These are phyloP conservation scores for Blastocystis sp. DNA, from an alignment of 352 stramenopile genomes.

Conservation along the genomic window DNA sequence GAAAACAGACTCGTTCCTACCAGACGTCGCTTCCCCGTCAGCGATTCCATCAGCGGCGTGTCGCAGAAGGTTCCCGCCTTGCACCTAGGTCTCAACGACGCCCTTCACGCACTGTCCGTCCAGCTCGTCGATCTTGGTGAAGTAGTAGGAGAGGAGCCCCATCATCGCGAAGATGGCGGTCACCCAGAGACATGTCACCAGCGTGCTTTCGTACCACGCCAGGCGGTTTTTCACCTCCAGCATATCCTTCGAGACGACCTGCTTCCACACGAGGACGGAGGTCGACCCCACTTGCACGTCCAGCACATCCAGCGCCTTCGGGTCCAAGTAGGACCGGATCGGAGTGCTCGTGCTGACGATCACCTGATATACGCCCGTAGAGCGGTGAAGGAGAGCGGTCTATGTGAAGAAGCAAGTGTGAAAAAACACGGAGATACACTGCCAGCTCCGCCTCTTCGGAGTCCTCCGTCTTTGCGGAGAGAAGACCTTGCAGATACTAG, in stretches of 20 bases:
- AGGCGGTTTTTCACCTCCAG: not conserved
- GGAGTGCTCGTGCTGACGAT: not conserved
- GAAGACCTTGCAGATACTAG: not conserved
- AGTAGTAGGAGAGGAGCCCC: not conserved
- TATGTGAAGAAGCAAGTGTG: not conserved
- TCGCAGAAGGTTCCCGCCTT: not conserved
- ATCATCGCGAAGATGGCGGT: not conserved
- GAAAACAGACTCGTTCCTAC: too few relatives aligned
- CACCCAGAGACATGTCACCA: not conserved
- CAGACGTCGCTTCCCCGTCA: not conserved
- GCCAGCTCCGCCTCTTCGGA: not conserved
- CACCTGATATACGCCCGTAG: slow-evolving; percentile 44
- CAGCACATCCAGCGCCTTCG: not conserved
- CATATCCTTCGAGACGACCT: slow-evolving; percentile 2
- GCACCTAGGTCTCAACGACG: not conserved
- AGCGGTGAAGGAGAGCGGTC: not conserved
- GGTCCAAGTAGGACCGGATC: not conserved
- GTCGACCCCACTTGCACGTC: not conserved
- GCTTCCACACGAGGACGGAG: slow-evolving; percentile 18
- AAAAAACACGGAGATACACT: not conserved
- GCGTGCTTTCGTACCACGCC: not conserved
- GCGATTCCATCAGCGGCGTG: not conserved
- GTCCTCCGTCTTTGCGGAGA: not conserved
- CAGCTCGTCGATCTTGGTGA: not conserved
- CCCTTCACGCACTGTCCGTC: not conserved